A percentile compares a stretch with the other conserved stretches of the same genome.
phyloP scores from a whole-genome alignment of 768 basidiomycete genomes.

The Gyrodon lividus region DNA sequence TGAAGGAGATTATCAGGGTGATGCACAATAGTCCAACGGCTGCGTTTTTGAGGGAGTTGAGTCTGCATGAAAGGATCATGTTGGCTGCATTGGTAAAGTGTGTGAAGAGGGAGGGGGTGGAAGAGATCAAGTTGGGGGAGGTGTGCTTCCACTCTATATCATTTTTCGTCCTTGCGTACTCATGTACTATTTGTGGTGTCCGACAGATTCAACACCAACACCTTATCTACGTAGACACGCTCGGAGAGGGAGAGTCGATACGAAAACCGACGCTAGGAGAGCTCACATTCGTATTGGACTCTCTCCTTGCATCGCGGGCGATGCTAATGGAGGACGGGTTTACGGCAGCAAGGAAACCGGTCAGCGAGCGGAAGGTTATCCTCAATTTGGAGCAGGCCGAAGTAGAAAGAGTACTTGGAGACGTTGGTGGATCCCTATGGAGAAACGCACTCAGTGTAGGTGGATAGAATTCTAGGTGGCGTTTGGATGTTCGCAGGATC shows the following conservation, averaged over 20 bases:
- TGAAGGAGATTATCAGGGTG: slow-evolving; percentile 73
- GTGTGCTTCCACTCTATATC: slow-evolving; percentile 39
- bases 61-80: slow-evolving; percentile 87
- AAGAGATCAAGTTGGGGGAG: slow-evolving; percentile 84
- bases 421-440: slow-evolving; percentile 72
- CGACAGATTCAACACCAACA: slow-evolving; percentile 75
- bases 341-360: slow-evolving; percentile 50
- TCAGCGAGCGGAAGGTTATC: slow-evolving; percentile 67
- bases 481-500: too few species aligned
- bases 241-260: slow-evolving; percentile 58
- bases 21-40: slow-evolving; percentile 93
- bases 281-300: slow-evolving; percentile 67
- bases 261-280: slow-evolving; percentile 62
- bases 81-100: slow-evolving; percentile 81
- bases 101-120: slow-evolving; percentile 78
- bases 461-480: not conserved
- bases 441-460: slow-evolving; percentile 43
- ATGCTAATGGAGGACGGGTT: slow-evolving; percentile 69
- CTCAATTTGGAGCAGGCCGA: slow-evolving; percentile 84
- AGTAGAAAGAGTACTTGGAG: slow-evolving; percentile 81
- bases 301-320: slow-evolving; percentile 74
- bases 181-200: slow-evolving; percentile 1
- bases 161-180: not conserved
- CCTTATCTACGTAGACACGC: slow-evolving; percentile 60
- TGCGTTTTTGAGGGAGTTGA: slow-evolving; percentile 76